These are phyloP conservation scores for Phellinidium pouzarii DNA, from an alignment of 1,284 basidiomycete species.

Conservation along the genomic window DNA sequence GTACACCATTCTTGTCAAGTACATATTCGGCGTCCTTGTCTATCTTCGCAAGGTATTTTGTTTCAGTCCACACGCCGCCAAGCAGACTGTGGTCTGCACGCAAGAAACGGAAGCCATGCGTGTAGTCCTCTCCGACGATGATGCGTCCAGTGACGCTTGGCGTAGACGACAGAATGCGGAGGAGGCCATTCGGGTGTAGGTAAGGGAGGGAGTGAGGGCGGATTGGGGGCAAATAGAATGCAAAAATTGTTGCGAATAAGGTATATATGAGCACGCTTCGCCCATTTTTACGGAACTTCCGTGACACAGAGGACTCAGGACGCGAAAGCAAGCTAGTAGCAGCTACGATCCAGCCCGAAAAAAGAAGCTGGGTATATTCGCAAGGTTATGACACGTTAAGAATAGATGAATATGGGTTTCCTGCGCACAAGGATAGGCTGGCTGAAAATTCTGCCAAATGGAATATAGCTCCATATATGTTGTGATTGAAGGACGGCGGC, in stretches of 20 bases:
- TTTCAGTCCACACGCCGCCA: slow-evolving; percentile 80
- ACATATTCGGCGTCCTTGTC: slow-evolving; percentile 34
- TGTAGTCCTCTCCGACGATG: slow-evolving; percentile 16
- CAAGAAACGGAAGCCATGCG: slow-evolving; percentile 66
- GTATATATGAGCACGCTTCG: slow-evolving; percentile 1
- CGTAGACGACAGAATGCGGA: slow-evolving; percentile 17
- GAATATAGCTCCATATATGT: slow-evolving; percentile 8
- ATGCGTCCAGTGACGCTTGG: slow-evolving; percentile 19
- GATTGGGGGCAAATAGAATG: slow-evolving; percentile 11
- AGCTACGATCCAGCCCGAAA: slow-evolving; percentile 3
- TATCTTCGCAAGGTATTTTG: slow-evolving; percentile 35
- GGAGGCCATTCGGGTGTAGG: slow-evolving; percentile 11
- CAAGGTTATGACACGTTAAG: background rate
- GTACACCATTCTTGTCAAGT: slow-evolving; percentile 46
- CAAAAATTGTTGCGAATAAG: slow-evolving; percentile 3
- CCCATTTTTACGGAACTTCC: background rate
- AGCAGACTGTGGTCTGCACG: slow-evolving; percentile 84
- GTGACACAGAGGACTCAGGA: background rate
- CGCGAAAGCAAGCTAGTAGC: background rate
- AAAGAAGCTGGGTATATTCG: slow-evolving; percentile 1
- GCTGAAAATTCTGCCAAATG: slow-evolving; percentile 7
- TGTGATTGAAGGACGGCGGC: slow-evolving; percentile 1
- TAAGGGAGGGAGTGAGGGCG: slow-evolving; percentile 10
- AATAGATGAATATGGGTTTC: background rate
- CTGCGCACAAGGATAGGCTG: slow-evolving; percentile 9